Percentiles rank a stretch among this genome's conserved stretches.
Conservation (phyloP, 2,329 filamentous ascomycete genomes). For the Trichoderma afroharzianum region DNA sequence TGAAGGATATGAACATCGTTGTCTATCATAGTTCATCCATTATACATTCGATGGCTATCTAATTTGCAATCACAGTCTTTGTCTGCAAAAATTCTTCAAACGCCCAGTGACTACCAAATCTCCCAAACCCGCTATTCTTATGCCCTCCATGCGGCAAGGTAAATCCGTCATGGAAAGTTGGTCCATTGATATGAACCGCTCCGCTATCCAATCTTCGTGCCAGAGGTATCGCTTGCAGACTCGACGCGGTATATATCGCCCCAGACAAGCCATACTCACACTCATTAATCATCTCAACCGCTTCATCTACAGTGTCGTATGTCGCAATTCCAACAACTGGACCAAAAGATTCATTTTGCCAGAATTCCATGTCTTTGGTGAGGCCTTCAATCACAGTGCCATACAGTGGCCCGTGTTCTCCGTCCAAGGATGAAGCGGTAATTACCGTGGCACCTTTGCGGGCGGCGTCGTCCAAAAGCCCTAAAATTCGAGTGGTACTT, state of each 20-base stretch:
- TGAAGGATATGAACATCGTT: not conserved
- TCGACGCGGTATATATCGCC: slow-evolving; percentile 18
- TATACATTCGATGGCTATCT: not conserved
- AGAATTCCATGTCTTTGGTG: slow-evolving; percentile 20
- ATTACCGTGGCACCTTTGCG: not conserved
- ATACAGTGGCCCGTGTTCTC: not conserved
- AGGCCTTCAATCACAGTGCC: slow-evolving; percentile 23
- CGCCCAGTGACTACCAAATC: slow-evolving; percentile 22
- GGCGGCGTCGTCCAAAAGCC: not conserved
- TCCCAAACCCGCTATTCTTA: slow-evolving; percentile 24
- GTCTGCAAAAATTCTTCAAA: slow-evolving; percentile 17
- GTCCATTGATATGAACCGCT: slow-evolving; percentile 24
- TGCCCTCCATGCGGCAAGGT: slow-evolving; percentile 24
- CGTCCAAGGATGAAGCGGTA: not conserved
- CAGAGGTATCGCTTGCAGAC: slow-evolving; percentile 5
- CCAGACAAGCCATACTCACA: slow-evolving; percentile 23
- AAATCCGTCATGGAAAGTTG: slow-evolving; percentile 24
- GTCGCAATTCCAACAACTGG: slow-evolving; percentile 20
- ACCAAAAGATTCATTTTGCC: slow-evolving; percentile 21
- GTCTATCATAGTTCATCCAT: not conserved
- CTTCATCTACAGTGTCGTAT: slow-evolving; percentile 18
- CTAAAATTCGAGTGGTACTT: not conserved
- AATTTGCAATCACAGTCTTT: slow-evolving; percentile 12
- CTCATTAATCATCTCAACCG: slow-evolving; percentile 19
- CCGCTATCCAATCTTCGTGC: slow-evolving; percentile 18